These are phyloP conservation scores for Pinus albicaulis DNA, from an alignment of 75 land plant genomes.

Conservation along the genomic window DNA sequence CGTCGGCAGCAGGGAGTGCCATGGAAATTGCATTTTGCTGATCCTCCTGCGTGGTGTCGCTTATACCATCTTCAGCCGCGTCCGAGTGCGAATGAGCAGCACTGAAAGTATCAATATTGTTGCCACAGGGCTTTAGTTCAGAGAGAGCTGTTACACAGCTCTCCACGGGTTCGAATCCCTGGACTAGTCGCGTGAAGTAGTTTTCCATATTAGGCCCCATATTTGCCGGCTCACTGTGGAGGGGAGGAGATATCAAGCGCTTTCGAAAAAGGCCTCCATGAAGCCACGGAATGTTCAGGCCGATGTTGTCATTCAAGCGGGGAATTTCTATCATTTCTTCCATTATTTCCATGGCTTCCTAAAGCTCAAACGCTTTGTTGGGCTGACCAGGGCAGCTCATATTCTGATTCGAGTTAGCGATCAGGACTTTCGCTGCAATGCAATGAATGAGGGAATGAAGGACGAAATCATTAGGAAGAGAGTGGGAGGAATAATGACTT, in stretches of 20 bases:
- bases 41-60: constrained; percentile 8
- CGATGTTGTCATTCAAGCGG: background rate
- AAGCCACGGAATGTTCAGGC: background rate
- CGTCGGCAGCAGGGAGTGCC: background rate
- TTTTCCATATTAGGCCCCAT: background rate
- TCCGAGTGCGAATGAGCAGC: background rate
- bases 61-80: background rate
- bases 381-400: background rate
- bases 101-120: background rate
- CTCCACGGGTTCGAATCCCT: background rate
- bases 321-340: constrained; percentile 1
- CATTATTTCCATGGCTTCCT: background rate
- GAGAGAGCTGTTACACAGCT: constrained; percentile 4
- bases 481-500: constrained; percentile 1
- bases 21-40: background rate
- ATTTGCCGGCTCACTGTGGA: background rate
- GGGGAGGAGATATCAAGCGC: background rate
- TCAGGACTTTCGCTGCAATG: too few species aligned
- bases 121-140: background rate
- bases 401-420: background rate
- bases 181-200: background rate
- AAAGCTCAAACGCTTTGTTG: background rate
- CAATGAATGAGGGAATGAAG: background rate
- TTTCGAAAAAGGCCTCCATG: background rate
- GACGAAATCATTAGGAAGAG: constrained; percentile 4